phyloP scores from a whole-genome alignment of 2,329 filamentous ascomycete species.

The Clonostachys sp. region DNA sequence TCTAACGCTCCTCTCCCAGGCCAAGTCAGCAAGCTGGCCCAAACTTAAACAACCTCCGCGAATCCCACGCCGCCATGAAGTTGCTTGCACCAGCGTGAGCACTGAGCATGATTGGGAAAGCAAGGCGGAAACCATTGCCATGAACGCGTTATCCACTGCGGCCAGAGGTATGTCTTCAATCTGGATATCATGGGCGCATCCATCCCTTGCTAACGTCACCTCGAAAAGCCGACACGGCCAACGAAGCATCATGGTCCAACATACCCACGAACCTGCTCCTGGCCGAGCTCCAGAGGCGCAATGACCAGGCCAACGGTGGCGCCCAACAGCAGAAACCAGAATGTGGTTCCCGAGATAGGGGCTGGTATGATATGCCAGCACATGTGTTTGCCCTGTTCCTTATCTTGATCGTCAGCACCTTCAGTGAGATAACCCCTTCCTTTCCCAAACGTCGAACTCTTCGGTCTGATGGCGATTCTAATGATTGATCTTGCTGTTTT shows the following conservation, averaged over 20 bases:
- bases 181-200: no score
- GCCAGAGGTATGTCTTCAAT: no score
- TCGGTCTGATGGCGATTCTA: neutral
- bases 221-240: neutral
- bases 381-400: conserved; percentile 66
- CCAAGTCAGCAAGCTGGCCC: no score
- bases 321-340: conserved; percentile 30
- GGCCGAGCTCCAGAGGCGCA: conserved; percentile 46
- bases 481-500: conserved; percentile 2
- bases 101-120: no score
- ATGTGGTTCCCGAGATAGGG: conserved; percentile 47
- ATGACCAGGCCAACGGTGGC: conserved; percentile 17
- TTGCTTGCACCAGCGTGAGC: no score
- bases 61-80: no score
- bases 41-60: no score
- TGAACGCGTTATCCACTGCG: no score
- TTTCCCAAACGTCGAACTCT: neutral
- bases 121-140: no score
- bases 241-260: conserved; percentile 34
- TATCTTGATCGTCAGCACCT: conserved; percentile 56
- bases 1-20: no score
- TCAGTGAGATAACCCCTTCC: conserved; percentile 32
- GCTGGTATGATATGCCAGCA: conserved; percentile 59
- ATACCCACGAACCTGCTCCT: conserved; percentile 46
- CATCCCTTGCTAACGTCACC: no score